Evolutionary conservation across 1,284 basidiomycete species (phyloP).

Genomic region (Cryptococcus jaspeensis): DNA sequence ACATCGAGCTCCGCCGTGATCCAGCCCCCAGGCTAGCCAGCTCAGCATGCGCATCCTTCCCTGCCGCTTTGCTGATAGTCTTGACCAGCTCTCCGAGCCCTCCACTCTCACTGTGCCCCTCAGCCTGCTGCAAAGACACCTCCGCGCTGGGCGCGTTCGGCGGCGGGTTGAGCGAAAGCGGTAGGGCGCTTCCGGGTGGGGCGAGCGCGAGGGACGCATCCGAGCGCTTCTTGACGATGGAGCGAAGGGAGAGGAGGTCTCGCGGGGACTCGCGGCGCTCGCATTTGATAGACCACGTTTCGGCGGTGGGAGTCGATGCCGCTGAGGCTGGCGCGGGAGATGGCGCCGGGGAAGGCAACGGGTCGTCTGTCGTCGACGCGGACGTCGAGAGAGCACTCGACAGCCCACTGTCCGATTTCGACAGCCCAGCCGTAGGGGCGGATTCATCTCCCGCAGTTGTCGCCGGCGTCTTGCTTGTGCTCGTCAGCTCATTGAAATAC

Average conservation of each 20-base stretch:
- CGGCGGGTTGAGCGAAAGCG: slow-evolving; percentile 12
- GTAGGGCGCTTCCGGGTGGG: slow-evolving; percentile 1
- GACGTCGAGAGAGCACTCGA: not conserved
- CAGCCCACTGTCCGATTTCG: not conserved
- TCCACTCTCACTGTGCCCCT: slow-evolving; percentile 20
- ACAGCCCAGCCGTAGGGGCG: no score
- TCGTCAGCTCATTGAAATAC: slow-evolving; percentile 30
- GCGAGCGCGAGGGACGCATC: slow-evolving; percentile 24
- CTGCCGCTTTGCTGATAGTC: slow-evolving; percentile 32
- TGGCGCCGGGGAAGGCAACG: not conserved
- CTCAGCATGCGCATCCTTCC: slow-evolving; percentile 15
- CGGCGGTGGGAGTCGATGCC: not conserved
- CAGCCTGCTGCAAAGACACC: slow-evolving; percentile 28
- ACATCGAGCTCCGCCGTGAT: no score
- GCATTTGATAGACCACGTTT: slow-evolving; percentile 28
- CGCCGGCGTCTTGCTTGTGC: slow-evolving; percentile 3
- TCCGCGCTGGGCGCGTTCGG: slow-evolving; percentile 28
- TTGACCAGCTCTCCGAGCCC: slow-evolving; percentile 19
- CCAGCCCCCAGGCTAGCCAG: no score
- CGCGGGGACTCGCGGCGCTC: slow-evolving; percentile 33
- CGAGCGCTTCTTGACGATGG: slow-evolving; percentile 34
- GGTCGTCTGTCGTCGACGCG: not conserved
- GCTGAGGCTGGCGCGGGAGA: not conserved
- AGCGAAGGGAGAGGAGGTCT: slow-evolving; percentile 35
- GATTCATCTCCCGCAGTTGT: not conserved